These are phyloP conservation scores for Solanum lignicaule DNA, from an alignment of 257 asterid species.

Conservation along the genomic window DNA sequence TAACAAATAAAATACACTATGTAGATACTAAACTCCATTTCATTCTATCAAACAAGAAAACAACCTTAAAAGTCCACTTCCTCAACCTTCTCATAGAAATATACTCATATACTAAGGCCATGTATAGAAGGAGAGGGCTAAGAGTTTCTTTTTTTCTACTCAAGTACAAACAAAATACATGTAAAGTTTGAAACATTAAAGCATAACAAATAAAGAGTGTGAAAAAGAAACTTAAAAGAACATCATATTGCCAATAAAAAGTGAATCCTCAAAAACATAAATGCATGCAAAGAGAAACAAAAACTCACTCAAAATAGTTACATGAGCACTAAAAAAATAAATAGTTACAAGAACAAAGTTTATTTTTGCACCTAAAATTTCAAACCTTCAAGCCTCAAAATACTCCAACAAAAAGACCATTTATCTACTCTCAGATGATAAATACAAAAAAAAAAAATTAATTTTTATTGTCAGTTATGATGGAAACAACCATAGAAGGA, in stretches of 20 bases:
- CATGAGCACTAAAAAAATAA: not conserved
- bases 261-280: not conserved
- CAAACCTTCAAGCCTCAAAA: not conserved
- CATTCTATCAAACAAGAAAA: not conserved
- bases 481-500: not conserved
- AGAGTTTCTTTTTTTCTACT: not conserved
- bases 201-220: not conserved
- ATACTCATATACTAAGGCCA: not conserved
- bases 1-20: not conserved
- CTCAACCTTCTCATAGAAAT: not conserved
- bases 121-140: not conserved
- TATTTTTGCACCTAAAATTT: not conserved
- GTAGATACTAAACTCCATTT: not conserved
- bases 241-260: not conserved
- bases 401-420: not conserved
- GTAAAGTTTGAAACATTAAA: not conserved
- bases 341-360: not conserved
- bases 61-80: not conserved
- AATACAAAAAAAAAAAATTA: not conserved
- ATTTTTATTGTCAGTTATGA: not conserved
- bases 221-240: not conserved
- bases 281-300: not conserved
- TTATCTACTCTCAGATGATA: not conserved
- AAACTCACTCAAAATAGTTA: not conserved
- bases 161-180: not conserved